Percentiles rank a stretch among this genome's conserved stretches.
phyloP scores from a whole-genome alignment of 805 yeast species.

The Sugiyamaella chiloensis region DNA sequence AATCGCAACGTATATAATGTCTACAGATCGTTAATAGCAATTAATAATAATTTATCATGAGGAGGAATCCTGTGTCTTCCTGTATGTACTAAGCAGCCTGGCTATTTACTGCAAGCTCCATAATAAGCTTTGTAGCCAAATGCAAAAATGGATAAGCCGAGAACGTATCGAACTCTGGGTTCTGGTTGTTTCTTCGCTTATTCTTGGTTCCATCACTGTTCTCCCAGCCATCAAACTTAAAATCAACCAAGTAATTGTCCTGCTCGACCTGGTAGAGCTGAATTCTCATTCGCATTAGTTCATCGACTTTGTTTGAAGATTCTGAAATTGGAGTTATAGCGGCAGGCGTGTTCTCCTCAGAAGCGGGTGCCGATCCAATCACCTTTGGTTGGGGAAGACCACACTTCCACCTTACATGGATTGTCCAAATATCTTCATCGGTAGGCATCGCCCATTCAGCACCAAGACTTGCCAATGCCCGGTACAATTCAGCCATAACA shows the following conservation, averaged over 20 bases:
- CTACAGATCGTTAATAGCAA: too few species aligned
- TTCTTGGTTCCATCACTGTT: slow-evolving; percentile 24
- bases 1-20: too few species aligned
- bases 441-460: slow-evolving; percentile 97
- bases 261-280: slow-evolving; percentile 95
- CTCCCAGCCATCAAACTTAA: slow-evolving; percentile 98
- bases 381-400: slow-evolving; percentile 18
- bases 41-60: too few species aligned
- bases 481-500: slow-evolving; percentile 97
- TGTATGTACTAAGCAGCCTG: slow-evolving; percentile 42
- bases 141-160: slow-evolving; percentile 95
- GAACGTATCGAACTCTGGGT: slow-evolving; percentile 71
- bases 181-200: slow-evolving; percentile 14
- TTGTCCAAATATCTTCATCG: slow-evolving; percentile 95
- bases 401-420: slow-evolving; percentile 90
- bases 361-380: background rate
- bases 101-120: slow-evolving; percentile 95
- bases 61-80: too few species aligned
- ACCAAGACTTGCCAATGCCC: slow-evolving; percentile 88
- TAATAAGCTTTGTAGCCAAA: slow-evolving; percentile 83
- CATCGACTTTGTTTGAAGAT: slow-evolving; percentile 34
- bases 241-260: slow-evolving; percentile 91
- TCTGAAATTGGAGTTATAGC: slow-evolving; percentile 4
- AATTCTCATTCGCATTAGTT: slow-evolving; percentile 93
- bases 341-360: slow-evolving; percentile 10